Base-by-base conservation (phyloP, 2,329 filamentous ascomycete genomes). In the Ophiocordyceps robertsii region DNA sequence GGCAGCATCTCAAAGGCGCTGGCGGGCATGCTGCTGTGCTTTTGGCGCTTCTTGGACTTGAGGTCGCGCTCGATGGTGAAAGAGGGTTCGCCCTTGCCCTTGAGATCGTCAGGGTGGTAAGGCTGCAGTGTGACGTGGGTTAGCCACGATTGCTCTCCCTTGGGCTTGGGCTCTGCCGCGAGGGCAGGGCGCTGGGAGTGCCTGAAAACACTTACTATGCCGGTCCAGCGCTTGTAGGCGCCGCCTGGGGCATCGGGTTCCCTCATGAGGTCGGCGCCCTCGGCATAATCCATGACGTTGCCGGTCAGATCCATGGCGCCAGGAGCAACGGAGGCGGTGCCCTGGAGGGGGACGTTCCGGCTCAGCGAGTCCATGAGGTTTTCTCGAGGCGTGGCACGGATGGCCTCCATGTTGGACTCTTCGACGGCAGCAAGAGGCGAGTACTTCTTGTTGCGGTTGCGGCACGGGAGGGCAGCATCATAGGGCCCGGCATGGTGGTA, bases 401-500 rank as follows among this genome's bases (percentile, higher is more conserved):
- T 60, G 0, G 88, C 84, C 58, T 87, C 84, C 42, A 71, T 68
- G 61, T 92, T 95, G 36, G 78, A 80, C 3, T 75, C 70, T 43
- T 69, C 68, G 6, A 94, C 74, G 2, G 89, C 90, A 27, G 83
- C 86, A 8, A 95, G 64, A 0, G 90, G 89, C 3, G 84, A 80
- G 45, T 67, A 68, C 49, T 61, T 62, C 51, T 67, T 70, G 52
- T 77, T 69, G 4, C 65, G 69, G 63, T 95, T 95, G 39, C 85
- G 75, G 12, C 83, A 76, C 2, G 82, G 68, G 41, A 86, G 70
- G 2, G 85, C 82, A 10, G 89, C 86, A 57, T 96, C 90, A 52
- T 84, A 96, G 0, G 90, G 90, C 0, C 90, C 89, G 49, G 82
- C 85, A 54, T 96, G 90, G 60, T 95, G 90, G 61, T 94, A 95